phyloP scores from a whole-genome alignment of 1,139 yeast species.

The Kodamaea fungicola region DNA sequence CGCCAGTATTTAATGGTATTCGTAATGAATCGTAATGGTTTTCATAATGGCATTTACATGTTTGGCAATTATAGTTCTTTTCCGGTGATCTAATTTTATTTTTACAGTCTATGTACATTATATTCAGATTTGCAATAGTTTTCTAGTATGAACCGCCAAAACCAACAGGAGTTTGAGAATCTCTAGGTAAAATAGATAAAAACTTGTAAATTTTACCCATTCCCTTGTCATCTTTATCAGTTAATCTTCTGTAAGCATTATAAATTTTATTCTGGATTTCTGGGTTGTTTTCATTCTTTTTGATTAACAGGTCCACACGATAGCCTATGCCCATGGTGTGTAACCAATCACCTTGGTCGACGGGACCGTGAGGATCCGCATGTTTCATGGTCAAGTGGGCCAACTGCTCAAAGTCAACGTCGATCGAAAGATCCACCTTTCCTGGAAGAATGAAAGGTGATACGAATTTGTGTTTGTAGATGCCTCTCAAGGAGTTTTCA shows the following conservation, averaged over 20 bases:
- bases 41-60: too few species aligned
- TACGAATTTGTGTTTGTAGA: constrained; percentile 68
- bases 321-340: constrained; percentile 75
- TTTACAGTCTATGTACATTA: too few species aligned
- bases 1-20: too few species aligned
- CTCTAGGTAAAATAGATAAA: constrained; percentile 56
- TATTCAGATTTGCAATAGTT: too few species aligned
- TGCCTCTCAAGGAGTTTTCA: constrained; percentile 68
- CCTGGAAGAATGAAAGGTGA: constrained; percentile 79
- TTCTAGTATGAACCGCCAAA: constrained; percentile 16
- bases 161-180: constrained; percentile 35
- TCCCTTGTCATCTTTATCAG: constrained; percentile 55
- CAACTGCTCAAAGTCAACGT: constrained; percentile 73
- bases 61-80: too few species aligned
- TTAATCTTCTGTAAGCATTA: constrained; percentile 60
- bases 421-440: constrained; percentile 76
- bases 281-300: constrained; percentile 26
- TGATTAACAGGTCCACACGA: constrained; percentile 55
- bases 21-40: too few species aligned
- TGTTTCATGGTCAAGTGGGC: constrained; percentile 21
- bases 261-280: constrained; percentile 46
- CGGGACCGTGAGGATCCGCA: constrained; percentile 50
- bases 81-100: too few species aligned
- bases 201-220: constrained; percentile 84
- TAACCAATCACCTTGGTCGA: constrained; percentile 78